Conservation (phyloP, 106 monocot genomes). For the Cymbidium sinense region DNA sequence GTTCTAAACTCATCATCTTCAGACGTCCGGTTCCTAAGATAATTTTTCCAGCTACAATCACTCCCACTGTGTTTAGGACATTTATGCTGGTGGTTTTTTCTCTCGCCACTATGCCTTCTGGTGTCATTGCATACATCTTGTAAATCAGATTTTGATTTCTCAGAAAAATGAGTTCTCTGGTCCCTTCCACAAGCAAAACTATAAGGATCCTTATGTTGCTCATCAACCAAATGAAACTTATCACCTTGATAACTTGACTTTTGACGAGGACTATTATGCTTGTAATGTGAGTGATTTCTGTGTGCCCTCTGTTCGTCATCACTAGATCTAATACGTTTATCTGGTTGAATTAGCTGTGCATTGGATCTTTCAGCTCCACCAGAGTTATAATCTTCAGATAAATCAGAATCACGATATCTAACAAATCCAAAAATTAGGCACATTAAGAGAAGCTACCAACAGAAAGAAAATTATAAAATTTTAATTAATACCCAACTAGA, state of each 20-base stretch:
- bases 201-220: background rate
- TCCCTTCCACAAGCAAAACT: background rate
- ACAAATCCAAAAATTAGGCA: background rate
- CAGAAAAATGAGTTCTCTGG: background rate
- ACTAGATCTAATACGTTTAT: background rate
- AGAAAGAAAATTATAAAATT: background rate
- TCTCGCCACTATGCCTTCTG: background rate
- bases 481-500: background rate
- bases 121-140: background rate
- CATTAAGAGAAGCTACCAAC: conserved; percentile 1
- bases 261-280: background rate
- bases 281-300: background rate
- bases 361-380: conserved; percentile 1
- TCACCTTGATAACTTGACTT: background rate
- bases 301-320: background rate
- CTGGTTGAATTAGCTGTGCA: background rate
- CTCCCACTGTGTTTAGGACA: background rate
- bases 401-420: conserved; percentile 1
- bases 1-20: background rate
- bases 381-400: conserved; percentile 1
- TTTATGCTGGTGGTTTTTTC: background rate
- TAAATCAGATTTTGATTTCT: conserved; percentile 5
- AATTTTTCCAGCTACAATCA: conserved; percentile 2
- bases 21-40: background rate
- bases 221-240: background rate